Evolutionary conservation across 345 rosid genomes (phyloP), one percentile per base, ranked within the genome.

Genomic region (Populus simonii): DNA sequence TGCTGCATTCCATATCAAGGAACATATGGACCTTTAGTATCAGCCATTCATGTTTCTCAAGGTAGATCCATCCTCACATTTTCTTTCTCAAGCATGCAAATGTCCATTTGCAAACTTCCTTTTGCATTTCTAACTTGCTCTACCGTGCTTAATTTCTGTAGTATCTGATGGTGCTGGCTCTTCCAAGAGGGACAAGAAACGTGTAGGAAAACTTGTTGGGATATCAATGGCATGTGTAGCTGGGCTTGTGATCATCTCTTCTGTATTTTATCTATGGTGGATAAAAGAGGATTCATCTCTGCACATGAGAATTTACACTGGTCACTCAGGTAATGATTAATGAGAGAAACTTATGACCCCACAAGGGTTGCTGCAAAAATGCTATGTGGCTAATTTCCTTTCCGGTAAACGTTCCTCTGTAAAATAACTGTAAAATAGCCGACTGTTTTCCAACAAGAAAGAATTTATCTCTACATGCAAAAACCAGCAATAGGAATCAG

Each of bases 1-100:
- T 90, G 93, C 71, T 90, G 93, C 82, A 87, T 88, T 71, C 93
- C 92, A 8, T 38, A 36, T n/a, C 89, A 89, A 74, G 72, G 86
- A 83, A 88, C 90, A 15, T 88, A 84, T 41, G 89, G 89, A 13
- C 90, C 92, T 68, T 74, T 85, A 63, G 84, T 89, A 8, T 89
- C 92, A 72, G 92, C 88, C 16, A 85, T 88, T 78, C 87, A 78
- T 68, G 90, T 79, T 70, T 76, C 84, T 67, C 84, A 70, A 89
- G 92, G 92, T 86, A 67, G 22, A 25, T 31, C 38, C 39, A 4
- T 68, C 22, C 41, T 69, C 22, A 20, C 9, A 8, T 29, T 59
- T 47, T 71, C 62, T 1, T 16, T 20, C 59, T 62, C 29, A n/a
- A 9, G 17, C 1, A 66, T 6, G 7, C 45, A 17, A 75, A 25